Base-by-base conservation (phyloP, 2,329 filamentous ascomycete species). In the Proliferodiscus dingleyae region DNA sequence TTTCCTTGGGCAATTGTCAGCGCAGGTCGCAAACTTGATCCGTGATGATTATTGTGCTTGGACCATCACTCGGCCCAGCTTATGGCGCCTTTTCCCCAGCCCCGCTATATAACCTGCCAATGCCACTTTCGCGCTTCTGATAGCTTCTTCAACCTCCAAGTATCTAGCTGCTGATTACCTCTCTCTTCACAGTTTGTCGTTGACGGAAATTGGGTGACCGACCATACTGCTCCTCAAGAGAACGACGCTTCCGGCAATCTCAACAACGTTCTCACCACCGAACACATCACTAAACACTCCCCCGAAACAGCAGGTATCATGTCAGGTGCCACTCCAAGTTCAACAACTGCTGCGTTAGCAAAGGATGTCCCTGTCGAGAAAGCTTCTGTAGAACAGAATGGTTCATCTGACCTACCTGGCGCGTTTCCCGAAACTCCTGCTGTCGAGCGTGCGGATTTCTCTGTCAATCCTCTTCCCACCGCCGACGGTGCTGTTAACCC, bases 221-320 rank as follows among this genome's bases (percentile, higher is more conserved):
- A 96, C 68, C 80, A 83, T 59, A 81, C 81, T 48, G 85, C 83
- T 33, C 86, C 87, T 49, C 83, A 85, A 69, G 90, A 96, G 70
- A 80, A 81, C 62, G 91, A 96, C 73, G 77, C 78, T 55, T 75
- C 82, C 61, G 85, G 87, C 61, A 95, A 91, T 76, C 74, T 89
- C 60, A 97, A 97, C 77, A 97, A 97, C 80, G 81, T 96, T 54
- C 78, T 98, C 46, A 78, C 79, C 32, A 81, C 85, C 47, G 79
- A 89, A 52, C 77, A 88, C 62, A 85, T 95, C 43, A 57, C 66
- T 50, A 66, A 66, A 56, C 66, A 70, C 54, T 68, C 71, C 41
- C 63, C 73, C 46, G 70, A 75, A 41, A 62, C 64, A 46, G 56
- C 62, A 47, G 68, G 69, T 46, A 73, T 77, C 49, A 77, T 85